A percentile compares a stretch with the other conserved stretches of the same genome.
phyloP scores from a whole-genome alignment of 164 flowering plant species.

The Echeveria elegans region DNA sequence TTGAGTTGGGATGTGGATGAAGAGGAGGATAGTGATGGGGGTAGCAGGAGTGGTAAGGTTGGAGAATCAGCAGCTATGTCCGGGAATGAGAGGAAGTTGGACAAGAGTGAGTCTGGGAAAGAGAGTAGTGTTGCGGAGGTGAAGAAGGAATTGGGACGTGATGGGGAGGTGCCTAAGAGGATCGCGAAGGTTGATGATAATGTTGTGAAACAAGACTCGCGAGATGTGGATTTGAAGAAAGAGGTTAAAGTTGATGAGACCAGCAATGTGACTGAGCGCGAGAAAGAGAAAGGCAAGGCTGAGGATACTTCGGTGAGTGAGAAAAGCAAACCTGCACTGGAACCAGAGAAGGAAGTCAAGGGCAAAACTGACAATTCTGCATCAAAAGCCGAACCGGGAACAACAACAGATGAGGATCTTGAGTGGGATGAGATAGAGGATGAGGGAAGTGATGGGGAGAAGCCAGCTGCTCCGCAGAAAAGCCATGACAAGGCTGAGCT shows the following conservation, averaged over 20 bases:
- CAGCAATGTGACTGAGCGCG: not conserved
- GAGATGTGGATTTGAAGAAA: not conserved
- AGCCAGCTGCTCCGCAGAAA: too few species aligned
- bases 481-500: too few species aligned
- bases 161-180: not conserved
- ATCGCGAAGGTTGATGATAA: not conserved
- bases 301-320: slow-evolving; percentile 7
- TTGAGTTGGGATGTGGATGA: slow-evolving; percentile 91
- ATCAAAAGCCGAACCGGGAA: slow-evolving; percentile 29
- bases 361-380: slow-evolving; percentile 11
- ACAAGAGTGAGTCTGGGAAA: slow-evolving; percentile 6
- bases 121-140: slow-evolving; percentile 6
- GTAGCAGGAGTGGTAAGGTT: not conserved
- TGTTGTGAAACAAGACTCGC: not conserved
- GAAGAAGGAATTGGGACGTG: slow-evolving; percentile 6
- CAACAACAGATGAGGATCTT: slow-evolving; percentile 27
- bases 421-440: too few species aligned
- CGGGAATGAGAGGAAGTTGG: not conserved
- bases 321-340: slow-evolving; percentile 1
- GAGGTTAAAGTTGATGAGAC: not conserved
- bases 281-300: not conserved
- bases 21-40: slow-evolving; percentile 19
- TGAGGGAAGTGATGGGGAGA: too few species aligned
- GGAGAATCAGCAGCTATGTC: not conserved
- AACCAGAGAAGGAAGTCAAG: not conserved